phyloP scores from a whole-genome alignment of 805 yeast species.

The Myxozyma nipponensis region DNA sequence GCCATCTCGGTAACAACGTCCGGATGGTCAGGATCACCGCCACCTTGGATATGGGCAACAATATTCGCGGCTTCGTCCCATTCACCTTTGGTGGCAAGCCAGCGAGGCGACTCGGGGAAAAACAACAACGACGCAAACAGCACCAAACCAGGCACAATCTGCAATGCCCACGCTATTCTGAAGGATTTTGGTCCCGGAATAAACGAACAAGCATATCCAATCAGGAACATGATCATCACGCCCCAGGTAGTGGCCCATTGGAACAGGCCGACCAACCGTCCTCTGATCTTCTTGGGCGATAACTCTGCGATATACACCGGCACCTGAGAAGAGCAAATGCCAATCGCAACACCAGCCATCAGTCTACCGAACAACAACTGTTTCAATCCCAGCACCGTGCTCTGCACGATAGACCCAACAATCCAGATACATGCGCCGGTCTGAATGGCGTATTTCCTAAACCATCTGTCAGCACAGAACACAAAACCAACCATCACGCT shows the following conservation, averaged over 20 bases:
- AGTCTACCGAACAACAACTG: constrained; percentile 53
- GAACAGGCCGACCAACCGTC: constrained; percentile 54
- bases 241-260: constrained; percentile 62
- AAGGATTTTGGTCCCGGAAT: constrained; percentile 41
- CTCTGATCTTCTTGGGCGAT: constrained; percentile 56
- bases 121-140: constrained; percentile 42
- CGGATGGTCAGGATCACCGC: constrained; percentile 31
- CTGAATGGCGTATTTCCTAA: constrained; percentile 45
- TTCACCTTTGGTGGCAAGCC: constrained; percentile 47
- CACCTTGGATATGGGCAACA: constrained; percentile 28
- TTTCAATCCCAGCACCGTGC: constrained; percentile 43
- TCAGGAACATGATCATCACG: constrained; percentile 56
- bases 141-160: constrained; percentile 50
- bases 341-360: constrained; percentile 61
- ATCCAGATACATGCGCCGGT: constrained; percentile 54
- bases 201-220: constrained; percentile 44
- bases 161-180: constrained; percentile 56
- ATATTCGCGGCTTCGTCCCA: constrained; percentile 45
- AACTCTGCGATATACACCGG: constrained; percentile 65
- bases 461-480: neutral
- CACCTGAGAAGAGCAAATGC: constrained; percentile 59
- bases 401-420: constrained; percentile 55
- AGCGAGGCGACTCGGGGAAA: constrained; percentile 42
- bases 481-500: constrained; percentile 39
- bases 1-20: constrained; percentile 52